phyloP scores from a whole-genome alignment of 2,329 filamentous ascomycete species.

The Verticillium albo-atrum region DNA sequence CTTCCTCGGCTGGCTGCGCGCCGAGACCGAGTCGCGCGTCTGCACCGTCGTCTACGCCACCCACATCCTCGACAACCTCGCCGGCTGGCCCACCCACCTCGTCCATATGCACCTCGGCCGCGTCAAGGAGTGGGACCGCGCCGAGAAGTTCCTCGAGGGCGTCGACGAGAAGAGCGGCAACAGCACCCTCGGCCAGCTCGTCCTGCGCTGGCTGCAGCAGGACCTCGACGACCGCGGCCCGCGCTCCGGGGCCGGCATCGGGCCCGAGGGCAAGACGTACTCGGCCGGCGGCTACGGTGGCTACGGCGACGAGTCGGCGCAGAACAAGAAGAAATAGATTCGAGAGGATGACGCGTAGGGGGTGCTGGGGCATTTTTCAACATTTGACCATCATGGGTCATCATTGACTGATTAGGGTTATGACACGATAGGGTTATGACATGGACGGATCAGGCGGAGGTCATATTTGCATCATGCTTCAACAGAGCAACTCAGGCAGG shows the following conservation, averaged over 20 bases:
- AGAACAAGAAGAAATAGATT: slow-evolving; percentile 11
- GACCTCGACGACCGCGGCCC: slow-evolving; percentile 79
- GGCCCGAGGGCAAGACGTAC: slow-evolving; percentile 62
- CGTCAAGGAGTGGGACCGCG: slow-evolving; percentile 79
- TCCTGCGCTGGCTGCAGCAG: slow-evolving; percentile 79
- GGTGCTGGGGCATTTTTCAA: background rate
- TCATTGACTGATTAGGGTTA: background rate
- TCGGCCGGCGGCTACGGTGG: slow-evolving; percentile 47
- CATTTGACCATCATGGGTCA: background rate
- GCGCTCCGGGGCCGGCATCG: slow-evolving; percentile 52
- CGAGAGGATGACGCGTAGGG: background rate
- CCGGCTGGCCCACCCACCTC: slow-evolving; percentile 90
- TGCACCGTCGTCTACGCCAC: slow-evolving; percentile 98
- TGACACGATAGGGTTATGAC: background rate
- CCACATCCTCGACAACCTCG: slow-evolving; percentile 93
- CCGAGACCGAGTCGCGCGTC: slow-evolving; percentile 74
- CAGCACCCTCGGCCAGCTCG: slow-evolving; percentile 79
- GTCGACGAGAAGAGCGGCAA: slow-evolving; percentile 58
- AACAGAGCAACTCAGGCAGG: background rate
- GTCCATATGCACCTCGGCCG: slow-evolving; percentile 91
- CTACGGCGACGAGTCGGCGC: slow-evolving; percentile 51
- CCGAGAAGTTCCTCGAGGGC: slow-evolving; percentile 62
- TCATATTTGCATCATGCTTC: background rate
- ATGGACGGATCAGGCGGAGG: background rate
- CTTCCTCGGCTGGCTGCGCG: slow-evolving; percentile 81